These are phyloP conservation scores for Ophiocordyceps unilateralis DNA, from an alignment of 2,329 filamentous ascomycete species.

Conservation along the genomic window DNA sequence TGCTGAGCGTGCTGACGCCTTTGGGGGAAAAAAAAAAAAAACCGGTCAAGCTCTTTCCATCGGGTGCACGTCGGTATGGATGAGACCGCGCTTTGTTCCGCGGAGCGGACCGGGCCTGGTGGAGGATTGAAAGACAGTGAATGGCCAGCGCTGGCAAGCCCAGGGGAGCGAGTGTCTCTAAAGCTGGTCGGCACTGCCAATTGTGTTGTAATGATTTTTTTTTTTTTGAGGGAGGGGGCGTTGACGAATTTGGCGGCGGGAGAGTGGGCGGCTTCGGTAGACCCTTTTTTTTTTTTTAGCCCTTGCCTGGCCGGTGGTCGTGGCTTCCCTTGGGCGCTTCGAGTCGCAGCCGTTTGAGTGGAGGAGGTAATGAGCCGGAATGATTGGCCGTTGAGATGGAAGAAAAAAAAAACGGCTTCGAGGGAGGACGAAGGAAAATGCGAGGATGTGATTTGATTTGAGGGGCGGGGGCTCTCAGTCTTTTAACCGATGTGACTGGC, in stretches of 20 bases:
- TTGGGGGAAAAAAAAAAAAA: too few species aligned
- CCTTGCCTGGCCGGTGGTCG: slow-evolving; percentile 5
- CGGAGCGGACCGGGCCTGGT: slow-evolving; percentile 6
- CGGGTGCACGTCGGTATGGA: neutral
- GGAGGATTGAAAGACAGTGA: slow-evolving; percentile 6
- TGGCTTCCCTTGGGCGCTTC: slow-evolving; percentile 5
- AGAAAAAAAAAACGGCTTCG: slow-evolving; percentile 18
- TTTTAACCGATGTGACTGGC: slow-evolving; percentile 32
- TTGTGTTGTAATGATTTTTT: neutral
- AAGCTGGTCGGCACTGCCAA: neutral
- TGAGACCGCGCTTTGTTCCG: neutral
- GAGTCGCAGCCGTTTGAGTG: slow-evolving; percentile 13
- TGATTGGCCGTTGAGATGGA: slow-evolving; percentile 29
- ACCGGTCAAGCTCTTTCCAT: neutral
- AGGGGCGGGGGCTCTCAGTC: slow-evolving; percentile 22
- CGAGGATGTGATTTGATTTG: slow-evolving; percentile 32
- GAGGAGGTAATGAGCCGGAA: slow-evolving; percentile 19
- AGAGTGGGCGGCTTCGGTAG: slow-evolving; percentile 4
- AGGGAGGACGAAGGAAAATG: slow-evolving; percentile 23
- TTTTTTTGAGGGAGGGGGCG: neutral
- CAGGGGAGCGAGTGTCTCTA: neutral
- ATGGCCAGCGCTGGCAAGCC: slow-evolving; percentile 5
- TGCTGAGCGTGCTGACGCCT: neutral
- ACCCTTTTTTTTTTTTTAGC: slow-evolving; percentile 4
- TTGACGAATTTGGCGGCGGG: slow-evolving; percentile 4